Evolutionary conservation across 2,329 filamentous ascomycete species (phyloP).

Genomic region (Claviceps monticola): DNA sequence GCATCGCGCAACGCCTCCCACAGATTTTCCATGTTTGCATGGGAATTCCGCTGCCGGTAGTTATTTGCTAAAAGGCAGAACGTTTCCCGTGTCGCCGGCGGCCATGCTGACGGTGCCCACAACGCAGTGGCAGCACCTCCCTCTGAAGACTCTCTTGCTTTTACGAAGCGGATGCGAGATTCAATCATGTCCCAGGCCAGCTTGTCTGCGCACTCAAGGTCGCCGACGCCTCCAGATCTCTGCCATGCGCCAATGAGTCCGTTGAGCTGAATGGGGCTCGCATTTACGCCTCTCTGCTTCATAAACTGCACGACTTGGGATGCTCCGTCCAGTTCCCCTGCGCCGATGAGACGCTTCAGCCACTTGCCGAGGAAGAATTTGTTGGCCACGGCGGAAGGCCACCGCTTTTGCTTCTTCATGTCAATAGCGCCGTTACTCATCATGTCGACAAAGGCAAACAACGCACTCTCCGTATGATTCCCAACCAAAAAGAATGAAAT

Average conservation of each 20-base stretch:
- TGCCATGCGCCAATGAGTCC: conserved; percentile 70
- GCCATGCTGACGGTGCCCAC: conserved; percentile 20
- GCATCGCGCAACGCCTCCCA: conserved; percentile 48
- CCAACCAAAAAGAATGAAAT: conserved; percentile 56
- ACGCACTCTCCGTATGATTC: conserved; percentile 50
- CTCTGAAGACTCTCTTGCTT: conserved; percentile 21
- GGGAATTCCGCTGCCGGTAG: conserved; percentile 49
- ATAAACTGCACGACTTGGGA: conserved; percentile 62
- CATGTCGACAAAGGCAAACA: conserved; percentile 79
- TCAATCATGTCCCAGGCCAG: conserved; percentile 69
- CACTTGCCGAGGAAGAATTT: conserved; percentile 79
- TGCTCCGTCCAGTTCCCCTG: conserved; percentile 57
- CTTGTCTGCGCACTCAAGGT: conserved; percentile 48
- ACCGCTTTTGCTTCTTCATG: conserved; percentile 26
- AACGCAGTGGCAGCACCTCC: not conserved
- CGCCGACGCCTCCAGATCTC: conserved; percentile 40
- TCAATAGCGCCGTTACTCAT: conserved; percentile 51
- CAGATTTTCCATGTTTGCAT: conserved; percentile 42
- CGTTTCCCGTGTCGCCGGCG: conserved; percentile 58
- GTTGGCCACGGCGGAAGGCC: conserved; percentile 45
- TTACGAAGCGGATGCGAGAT: conserved; percentile 49
- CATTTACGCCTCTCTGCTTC: conserved; percentile 51
- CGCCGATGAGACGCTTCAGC: conserved; percentile 70
- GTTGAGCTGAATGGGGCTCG: conserved; percentile 66
- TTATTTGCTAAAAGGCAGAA: conserved; percentile 63